These are phyloP conservation scores for Sporothrix phasma DNA, from an alignment of 2,329 filamentous ascomycete species.

Conservation along the genomic window DNA sequence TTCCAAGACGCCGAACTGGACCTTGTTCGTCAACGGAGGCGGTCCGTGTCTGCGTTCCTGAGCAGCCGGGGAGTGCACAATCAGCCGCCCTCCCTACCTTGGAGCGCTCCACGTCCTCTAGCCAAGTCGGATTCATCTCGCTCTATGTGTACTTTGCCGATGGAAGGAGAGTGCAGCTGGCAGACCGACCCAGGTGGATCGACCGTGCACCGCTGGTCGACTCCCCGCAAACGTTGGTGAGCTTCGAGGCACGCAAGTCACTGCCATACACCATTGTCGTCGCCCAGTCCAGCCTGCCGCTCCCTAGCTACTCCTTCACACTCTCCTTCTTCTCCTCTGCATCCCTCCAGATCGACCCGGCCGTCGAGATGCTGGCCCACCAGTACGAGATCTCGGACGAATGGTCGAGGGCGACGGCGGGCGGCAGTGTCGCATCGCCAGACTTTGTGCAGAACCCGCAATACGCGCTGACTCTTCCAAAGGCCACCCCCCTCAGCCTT, in stretches of 20 bases:
- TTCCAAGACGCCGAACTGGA: constrained; percentile 60
- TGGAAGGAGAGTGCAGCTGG: constrained; percentile 64
- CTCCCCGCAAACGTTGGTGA: constrained; percentile 81
- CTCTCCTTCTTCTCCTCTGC: constrained; percentile 66
- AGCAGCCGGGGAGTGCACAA: not conserved
- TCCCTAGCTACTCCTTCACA: constrained; percentile 71
- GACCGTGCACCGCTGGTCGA: constrained; percentile 83
- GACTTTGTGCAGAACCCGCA: constrained; percentile 83
- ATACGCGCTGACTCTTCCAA: constrained; percentile 55
- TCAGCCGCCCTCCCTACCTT: not conserved
- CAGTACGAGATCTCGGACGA: constrained; percentile 49
- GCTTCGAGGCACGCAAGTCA: constrained; percentile 46
- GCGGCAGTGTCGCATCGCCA: constrained; percentile 69
- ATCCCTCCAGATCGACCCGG: constrained; percentile 50
- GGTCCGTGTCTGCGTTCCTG: not conserved
- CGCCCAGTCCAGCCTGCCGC: constrained; percentile 62
- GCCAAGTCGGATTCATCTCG: constrained; percentile 63
- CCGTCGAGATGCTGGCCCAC: constrained; percentile 48
- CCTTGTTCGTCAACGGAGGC: constrained; percentile 38
- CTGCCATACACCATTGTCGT: constrained; percentile 46
- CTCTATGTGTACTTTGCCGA: constrained; percentile 63
- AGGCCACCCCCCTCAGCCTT: constrained; percentile 55
- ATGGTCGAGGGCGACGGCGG: constrained; percentile 74
- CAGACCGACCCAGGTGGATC: constrained; percentile 45
- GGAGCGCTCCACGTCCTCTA: not conserved